Percentiles rank a stretch among this genome's conserved stretches.
Evolutionary conservation across 2,329 filamentous ascomycete genomes (phyloP).

Genomic region (Curvularia spicifera): DNA sequence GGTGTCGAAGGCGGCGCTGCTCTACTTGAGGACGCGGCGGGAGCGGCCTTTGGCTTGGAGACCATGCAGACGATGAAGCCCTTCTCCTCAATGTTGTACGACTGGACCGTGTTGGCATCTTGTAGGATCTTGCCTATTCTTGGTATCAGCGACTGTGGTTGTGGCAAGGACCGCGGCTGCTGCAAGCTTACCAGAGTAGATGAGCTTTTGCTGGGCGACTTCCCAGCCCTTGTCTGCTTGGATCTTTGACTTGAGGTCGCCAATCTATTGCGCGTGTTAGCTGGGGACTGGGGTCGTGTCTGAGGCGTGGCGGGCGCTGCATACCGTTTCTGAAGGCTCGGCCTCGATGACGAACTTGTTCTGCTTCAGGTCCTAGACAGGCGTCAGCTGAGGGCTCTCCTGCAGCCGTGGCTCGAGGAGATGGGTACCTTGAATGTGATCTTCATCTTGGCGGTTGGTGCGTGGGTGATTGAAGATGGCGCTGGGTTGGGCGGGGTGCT

Average conservation of each 20-base stretch:
- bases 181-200: constrained; percentile 82
- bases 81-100: constrained; percentile 99
- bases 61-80: constrained; percentile 99
- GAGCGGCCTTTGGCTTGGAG: constrained; percentile 81
- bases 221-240: constrained; percentile 93
- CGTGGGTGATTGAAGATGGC: constrained; percentile 26
- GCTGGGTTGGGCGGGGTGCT: constrained; percentile 36
- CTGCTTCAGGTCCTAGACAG: constrained; percentile 87
- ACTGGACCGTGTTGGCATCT: constrained; percentile 95
- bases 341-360: constrained; percentile 97
- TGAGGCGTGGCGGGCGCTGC: constrained; percentile 27
- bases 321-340: constrained; percentile 88
- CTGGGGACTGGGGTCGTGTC: constrained; percentile 14
- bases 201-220: constrained; percentile 87
- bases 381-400: constrained; percentile 27
- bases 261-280: constrained; percentile 66
- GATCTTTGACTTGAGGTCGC: constrained; percentile 90
- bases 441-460: constrained; percentile 61
- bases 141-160: constrained; percentile 33
- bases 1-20: constrained; percentile 66
- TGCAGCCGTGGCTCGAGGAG: constrained; percentile 20
- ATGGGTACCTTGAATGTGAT: constrained; percentile 71
- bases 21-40: constrained; percentile 54
- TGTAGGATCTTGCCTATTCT: constrained; percentile 90
- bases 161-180: constrained; percentile 16